Conservation (phyloP, 345 rosid species). For the thale cress (Arabidopsis thaliana) region DNA sequence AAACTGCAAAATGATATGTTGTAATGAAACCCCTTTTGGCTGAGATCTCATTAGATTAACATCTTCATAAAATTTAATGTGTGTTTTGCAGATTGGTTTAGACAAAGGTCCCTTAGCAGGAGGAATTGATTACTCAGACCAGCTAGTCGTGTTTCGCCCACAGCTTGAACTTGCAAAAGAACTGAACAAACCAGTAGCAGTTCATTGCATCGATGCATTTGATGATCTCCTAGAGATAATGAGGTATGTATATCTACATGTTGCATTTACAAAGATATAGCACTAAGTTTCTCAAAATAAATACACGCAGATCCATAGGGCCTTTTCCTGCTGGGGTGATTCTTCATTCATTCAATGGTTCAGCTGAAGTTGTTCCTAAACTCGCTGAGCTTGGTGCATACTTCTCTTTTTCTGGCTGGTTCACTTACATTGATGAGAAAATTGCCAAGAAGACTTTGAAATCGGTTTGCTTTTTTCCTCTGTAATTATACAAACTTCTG, state of each 20-base stretch:
- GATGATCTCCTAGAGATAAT: constrained; percentile 76
- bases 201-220: constrained; percentile 87
- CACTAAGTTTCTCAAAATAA: constrained; percentile 18
- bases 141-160: constrained; percentile 68
- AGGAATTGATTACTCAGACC: constrained; percentile 66
- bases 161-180: constrained; percentile 90
- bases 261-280: neutral
- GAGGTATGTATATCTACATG: constrained; percentile 50
- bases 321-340: constrained; percentile 86
- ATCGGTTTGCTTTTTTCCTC: constrained; percentile 52
- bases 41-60: constrained; percentile 34
- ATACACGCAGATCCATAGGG: constrained; percentile 56
- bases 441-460: constrained; percentile 77
- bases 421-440: constrained; percentile 69
- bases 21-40: constrained; percentile 39
- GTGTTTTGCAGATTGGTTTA: constrained; percentile 68
- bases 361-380: constrained; percentile 92
- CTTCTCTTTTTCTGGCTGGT: constrained; percentile 89
- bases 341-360: constrained; percentile 88
- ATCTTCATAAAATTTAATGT: neutral
- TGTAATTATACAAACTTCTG: neutral
- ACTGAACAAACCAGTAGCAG: constrained; percentile 72
- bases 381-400: constrained; percentile 82
- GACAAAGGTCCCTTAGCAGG: constrained; percentile 81
- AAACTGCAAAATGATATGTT: constrained; percentile 53